Evolutionary conservation across 2,329 filamentous ascomycete genomes (phyloP).

Genomic region (Exserohilum rostratum): DNA sequence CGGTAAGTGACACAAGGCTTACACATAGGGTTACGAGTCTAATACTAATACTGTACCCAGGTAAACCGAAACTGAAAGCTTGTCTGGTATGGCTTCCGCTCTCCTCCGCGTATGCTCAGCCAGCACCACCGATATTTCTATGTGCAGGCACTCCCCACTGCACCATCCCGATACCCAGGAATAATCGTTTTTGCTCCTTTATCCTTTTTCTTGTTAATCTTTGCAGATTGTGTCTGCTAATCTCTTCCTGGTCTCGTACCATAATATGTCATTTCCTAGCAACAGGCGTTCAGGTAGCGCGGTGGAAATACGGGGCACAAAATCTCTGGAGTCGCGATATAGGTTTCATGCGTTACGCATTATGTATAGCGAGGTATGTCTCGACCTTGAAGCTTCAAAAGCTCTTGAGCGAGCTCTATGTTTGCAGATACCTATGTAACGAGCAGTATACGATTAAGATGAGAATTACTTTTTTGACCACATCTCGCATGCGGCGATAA

Average conservation of each 20-base stretch:
- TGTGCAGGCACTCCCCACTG: not conserved
- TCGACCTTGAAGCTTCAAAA: not conserved
- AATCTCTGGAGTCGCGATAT: not conserved
- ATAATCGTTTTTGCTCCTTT: not conserved
- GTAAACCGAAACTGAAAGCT: conserved; percentile 3
- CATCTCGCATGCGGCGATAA: too few species aligned
- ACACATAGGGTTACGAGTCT: accelerated
- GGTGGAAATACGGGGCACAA: not conserved
- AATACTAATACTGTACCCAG: conserved; percentile 6
- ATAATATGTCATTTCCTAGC: conserved; percentile 8
- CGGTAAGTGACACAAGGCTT: conserved; percentile 50
- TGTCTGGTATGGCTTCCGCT: not conserved
- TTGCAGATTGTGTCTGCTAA: not conserved
- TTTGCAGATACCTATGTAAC: not conserved
- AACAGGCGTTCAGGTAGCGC: conserved; percentile 11
- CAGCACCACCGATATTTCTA: not conserved
- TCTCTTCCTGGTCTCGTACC: conserved; percentile 12
- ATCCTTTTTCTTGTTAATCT: not conserved
- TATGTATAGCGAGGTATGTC: not conserved
- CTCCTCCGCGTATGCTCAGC: not conserved
- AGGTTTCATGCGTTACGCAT: not conserved
- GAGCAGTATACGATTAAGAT: not conserved
- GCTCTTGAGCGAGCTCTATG: not conserved
- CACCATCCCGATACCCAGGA: conserved; percentile 8
- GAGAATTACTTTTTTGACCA: too few species aligned